Percentiles rank a stretch among this genome's conserved stretches.
Conservation (phyloP, 1,139 yeast genomes). For the Barnettozyma hawaiiensis region DNA sequence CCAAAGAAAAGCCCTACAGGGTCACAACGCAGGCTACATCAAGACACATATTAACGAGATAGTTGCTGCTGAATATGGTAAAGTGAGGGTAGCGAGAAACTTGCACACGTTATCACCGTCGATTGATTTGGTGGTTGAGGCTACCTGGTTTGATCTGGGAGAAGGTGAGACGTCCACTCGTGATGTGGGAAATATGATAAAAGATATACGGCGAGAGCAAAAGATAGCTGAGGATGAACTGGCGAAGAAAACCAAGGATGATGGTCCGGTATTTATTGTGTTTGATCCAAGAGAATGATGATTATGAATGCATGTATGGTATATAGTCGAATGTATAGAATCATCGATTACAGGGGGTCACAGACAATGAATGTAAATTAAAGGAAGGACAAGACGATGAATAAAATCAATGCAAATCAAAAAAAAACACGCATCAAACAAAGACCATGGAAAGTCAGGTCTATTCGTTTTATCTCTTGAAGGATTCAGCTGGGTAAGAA, state of each 20-base stretch:
- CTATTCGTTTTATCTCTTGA: constrained; percentile 6
- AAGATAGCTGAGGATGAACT: background rate
- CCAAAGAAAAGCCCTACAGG: background rate
- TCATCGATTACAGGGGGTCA: no score
- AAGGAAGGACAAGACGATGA: no score
- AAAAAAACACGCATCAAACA: background rate
- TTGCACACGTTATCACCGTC: background rate
- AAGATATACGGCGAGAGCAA: background rate
- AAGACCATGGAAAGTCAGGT: background rate
- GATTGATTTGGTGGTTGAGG: background rate
- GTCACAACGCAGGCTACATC: constrained; percentile 1
- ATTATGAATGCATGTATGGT: background rate
- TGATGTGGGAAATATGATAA: background rate
- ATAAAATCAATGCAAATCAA: background rate
- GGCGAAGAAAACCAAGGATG: background rate
- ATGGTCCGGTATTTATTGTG: background rate
- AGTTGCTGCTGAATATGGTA: background rate
- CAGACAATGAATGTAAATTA: no score
- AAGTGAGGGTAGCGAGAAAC: background rate
- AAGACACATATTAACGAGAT: background rate
- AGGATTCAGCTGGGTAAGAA: constrained; percentile 10
- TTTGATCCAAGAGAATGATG: background rate
- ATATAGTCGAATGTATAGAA: no score
- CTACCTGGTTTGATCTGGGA: background rate
- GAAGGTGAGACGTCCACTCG: background rate